Percentiles rank a stretch among this genome's conserved stretches.
phyloP scores from a whole-genome alignment of 805 yeast species.

The Danielozyma ontarioensis region DNA sequence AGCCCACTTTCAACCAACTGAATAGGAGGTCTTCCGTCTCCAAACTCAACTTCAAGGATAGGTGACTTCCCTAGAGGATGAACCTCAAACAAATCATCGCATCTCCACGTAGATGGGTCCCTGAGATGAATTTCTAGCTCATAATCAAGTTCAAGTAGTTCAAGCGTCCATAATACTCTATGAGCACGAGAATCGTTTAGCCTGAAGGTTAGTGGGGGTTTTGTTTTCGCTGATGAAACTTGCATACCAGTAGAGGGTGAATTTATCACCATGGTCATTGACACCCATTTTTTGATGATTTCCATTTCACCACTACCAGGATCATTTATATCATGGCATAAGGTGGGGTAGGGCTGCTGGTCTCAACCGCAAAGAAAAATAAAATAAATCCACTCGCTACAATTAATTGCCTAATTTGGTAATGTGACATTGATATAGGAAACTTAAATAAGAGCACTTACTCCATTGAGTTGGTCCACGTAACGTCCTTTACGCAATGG shows the following conservation, averaged over 20 bases:
- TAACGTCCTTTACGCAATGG: constrained; percentile 64
- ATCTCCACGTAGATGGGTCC: constrained; percentile 38
- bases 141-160: constrained; percentile 52
- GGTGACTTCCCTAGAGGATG: constrained; percentile 68
- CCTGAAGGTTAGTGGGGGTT: constrained; percentile 14
- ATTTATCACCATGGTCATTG: constrained; percentile 9
- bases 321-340: background rate
- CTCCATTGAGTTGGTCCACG: constrained; percentile 31
- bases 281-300: background rate
- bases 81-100: constrained; percentile 39
- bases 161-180: constrained; percentile 62
- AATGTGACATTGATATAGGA: too few species aligned
- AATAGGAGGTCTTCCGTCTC: constrained; percentile 30
- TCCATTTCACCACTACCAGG: background rate
- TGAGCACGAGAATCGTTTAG: constrained; percentile 55
- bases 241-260: constrained; percentile 24
- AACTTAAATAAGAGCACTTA: too few species aligned
- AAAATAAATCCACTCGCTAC: too few species aligned
- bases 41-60: constrained; percentile 24
- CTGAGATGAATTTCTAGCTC: constrained; percentile 50
- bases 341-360: background rate
- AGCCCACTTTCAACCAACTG: constrained; percentile 35
- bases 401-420: too few species aligned
- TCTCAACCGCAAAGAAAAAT: too few species aligned
- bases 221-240: background rate